Conservation (phyloP, 306 rosid species). For the Quercus gilva region DNA sequence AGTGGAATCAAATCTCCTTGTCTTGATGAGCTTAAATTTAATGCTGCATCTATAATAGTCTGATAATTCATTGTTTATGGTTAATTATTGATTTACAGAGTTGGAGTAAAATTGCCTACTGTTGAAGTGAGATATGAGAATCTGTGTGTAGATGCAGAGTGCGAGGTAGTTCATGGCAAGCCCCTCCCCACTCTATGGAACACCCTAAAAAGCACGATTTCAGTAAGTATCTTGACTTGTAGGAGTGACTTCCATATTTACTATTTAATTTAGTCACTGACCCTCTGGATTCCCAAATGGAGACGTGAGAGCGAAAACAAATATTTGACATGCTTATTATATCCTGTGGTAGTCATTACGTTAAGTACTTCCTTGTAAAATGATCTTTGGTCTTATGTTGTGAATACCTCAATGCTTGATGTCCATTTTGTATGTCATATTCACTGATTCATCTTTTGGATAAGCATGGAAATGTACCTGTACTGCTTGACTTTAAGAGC, state of each 20-base stretch:
- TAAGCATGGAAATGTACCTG: neutral
- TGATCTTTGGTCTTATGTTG: neutral
- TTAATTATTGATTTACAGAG: slow-evolving; percentile 29
- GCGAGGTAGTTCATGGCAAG: slow-evolving; percentile 65
- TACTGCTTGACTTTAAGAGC: neutral
- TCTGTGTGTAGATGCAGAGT: slow-evolving; percentile 55
- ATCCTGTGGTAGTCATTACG: neutral
- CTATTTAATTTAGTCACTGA: neutral
- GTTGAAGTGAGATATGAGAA: slow-evolving; percentile 65
- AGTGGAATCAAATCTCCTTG: no score
- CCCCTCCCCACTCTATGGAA: slow-evolving; percentile 76
- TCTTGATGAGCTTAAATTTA: no score
- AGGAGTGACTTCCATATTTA: neutral
- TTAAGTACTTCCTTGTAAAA: neutral
- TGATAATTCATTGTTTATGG: no score
- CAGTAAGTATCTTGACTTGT: slow-evolving; percentile 35
- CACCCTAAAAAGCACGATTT: slow-evolving; percentile 38
- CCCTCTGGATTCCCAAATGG: neutral
- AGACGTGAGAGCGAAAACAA: neutral
- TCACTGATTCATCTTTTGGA: neutral
- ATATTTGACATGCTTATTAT: neutral
- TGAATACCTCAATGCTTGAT: neutral
- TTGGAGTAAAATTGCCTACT: slow-evolving; percentile 55
- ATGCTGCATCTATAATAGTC: no score
- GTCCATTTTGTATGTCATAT: neutral